phyloP scores from a whole-genome alignment of 257 asterid species.

The Jacaranda copaia region DNA sequence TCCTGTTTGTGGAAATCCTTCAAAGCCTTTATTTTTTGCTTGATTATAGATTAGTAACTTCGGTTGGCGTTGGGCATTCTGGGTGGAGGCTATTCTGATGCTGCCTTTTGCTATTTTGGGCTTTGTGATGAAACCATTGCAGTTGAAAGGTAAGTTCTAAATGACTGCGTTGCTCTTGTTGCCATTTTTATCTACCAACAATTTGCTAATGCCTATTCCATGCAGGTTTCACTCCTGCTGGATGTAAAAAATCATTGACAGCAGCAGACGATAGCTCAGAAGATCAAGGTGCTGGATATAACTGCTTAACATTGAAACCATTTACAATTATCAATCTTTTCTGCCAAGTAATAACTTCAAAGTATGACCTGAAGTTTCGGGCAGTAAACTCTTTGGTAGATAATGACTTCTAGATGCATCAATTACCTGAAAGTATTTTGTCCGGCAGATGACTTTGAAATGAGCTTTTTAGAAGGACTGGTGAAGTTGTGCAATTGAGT shows the following conservation, averaged over 20 bases:
- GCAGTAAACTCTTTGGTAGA: conserved; percentile 7
- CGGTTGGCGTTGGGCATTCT: conserved; percentile 91
- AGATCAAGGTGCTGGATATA: conserved; percentile 58
- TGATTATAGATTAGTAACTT: conserved; percentile 63
- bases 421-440: neutral
- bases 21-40: conserved; percentile 15
- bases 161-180: conserved; percentile 25
- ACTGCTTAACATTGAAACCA: conserved; percentile 19
- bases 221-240: conserved; percentile 75
- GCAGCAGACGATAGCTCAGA: conserved; percentile 52
- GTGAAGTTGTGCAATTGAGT: neutral
- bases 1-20: neutral
- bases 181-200: conserved; percentile 25
- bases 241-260: conserved; percentile 55
- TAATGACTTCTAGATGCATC: conserved; percentile 13
- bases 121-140: conserved; percentile 86
- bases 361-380: conserved; percentile 2
- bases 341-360: conserved; percentile 13
- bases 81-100: conserved; percentile 88
- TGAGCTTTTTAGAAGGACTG: neutral
- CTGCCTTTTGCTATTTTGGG: conserved; percentile 90
- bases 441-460: neutral
- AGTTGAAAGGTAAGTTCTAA: conserved; percentile 74
- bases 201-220: conserved; percentile 43
- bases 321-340: conserved; percentile 22